Base-by-base conservation (phyloP, 2,329 filamentous ascomycete species). In the Colletotrichum truncatum region DNA sequence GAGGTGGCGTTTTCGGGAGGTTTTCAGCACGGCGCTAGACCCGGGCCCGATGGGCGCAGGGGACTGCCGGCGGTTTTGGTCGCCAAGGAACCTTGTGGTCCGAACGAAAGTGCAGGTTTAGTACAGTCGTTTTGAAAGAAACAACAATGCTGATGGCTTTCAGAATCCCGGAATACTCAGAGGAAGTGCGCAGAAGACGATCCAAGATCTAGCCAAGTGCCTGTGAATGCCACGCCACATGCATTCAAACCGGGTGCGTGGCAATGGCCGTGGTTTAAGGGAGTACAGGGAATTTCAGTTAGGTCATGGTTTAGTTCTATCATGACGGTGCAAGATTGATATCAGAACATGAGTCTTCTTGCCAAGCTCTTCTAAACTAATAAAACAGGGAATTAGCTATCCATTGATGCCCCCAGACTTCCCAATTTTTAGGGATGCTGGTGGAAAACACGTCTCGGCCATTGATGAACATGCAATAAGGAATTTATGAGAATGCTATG, bases 391-490 rank as follows among this genome's bases (percentile, higher is more conserved):
- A n/a, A n/a, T n/a, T n/a, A n/a, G n/a, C n/a, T n/a, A n/a, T n/a
- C n/a, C n/a, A n/a, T n/a, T n/a, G n/a, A n/a, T n/a, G n/a, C n/a
- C n/a, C n/a, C n/a, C n/a, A n/a, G n/a, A 12, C 25, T 12, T 32
- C 14, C 23, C n/a, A n/a, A 36, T 16, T 18, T 26, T 21, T 10
- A 25, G 59, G 56, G 61, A 64, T 61, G 56, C 21, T 41, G 48
- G 10, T 8, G 53, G 56, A 48, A 54, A 64, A 61, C 54, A 25
- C n/a, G 26, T 41, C 39, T 28, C 39, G 14, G 39, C 18, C 32
- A 46, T 41, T 21, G 14, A 41, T 51, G 21, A 26, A 57, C 32
- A 46, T 34, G 12, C 10, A 32, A 25, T n/a, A 26, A 11, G 7
- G 32, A 14, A 25, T 32, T 55, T 11, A 10, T 10, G 26, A 26